A percentile compares a stretch with the other conserved stretches of the same genome.
phyloP scores from a whole-genome alignment of 2,329 filamentous ascomycete genomes.

The Aspergillus flavus region DNA sequence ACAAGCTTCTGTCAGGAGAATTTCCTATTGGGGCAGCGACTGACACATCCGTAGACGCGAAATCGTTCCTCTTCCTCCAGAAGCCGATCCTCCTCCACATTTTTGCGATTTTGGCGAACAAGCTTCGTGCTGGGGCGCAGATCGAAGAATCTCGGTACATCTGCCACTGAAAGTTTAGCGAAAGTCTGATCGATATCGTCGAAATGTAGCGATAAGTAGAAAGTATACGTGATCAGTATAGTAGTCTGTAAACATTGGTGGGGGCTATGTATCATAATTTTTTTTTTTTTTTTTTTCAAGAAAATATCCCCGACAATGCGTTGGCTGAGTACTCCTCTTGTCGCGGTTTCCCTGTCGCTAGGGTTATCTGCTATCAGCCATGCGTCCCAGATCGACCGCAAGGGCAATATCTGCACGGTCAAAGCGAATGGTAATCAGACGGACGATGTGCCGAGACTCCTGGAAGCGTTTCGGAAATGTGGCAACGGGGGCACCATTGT shows the following conservation, averaged over 20 bases:
- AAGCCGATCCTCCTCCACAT: background rate
- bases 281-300: too few relatives aligned
- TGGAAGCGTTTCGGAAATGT: conserved; percentile 45
- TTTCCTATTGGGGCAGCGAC: background rate
- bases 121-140: background rate
- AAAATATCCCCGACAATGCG: background rate
- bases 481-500: conserved; percentile 49
- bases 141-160: background rate
- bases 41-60: background rate
- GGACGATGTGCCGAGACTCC: conserved; percentile 46
- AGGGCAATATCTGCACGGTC: conserved; percentile 42
- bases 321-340: background rate
- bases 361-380: conserved; percentile 6
- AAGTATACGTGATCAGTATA: background rate
- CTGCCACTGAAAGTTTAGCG: background rate
- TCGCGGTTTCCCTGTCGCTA: background rate
- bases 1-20: background rate
- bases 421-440: conserved; percentile 39
- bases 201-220: background rate
- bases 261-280: background rate
- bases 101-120: background rate
- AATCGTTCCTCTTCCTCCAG: background rate
- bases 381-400: conserved; percentile 7
- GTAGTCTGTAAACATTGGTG: too few relatives aligned
- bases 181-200: background rate